Conservation (phyloP, 768 basidiomycete genomes). For the Mycena sanguinolenta region DNA sequence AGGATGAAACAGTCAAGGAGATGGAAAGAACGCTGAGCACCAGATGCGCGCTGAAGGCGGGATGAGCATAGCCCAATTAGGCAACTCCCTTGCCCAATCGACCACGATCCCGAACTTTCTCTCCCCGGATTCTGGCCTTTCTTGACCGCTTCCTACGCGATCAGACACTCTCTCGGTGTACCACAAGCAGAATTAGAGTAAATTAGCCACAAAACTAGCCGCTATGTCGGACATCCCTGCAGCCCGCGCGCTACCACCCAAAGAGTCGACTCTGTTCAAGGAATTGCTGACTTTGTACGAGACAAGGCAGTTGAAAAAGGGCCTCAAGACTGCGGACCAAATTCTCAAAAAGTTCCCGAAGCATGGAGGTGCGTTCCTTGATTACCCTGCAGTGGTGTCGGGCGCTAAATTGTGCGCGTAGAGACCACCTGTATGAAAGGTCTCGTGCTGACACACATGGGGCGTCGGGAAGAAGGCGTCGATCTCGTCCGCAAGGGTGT, state of each 20-base stretch:
- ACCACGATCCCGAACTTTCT: conserved; percentile 1
- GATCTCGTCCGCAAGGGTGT: conserved; percentile 89
- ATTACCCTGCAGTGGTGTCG: too few species aligned
- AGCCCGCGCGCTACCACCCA: conserved; percentile 78
- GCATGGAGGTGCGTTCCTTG: conserved; percentile 87
- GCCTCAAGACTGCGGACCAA: conserved; percentile 89
- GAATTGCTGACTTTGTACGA: conserved; percentile 92
- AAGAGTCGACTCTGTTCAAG: conserved; percentile 89
- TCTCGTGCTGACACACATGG: conserved; percentile 85
- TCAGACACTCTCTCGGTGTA: background rate
- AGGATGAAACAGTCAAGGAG: too few species aligned
- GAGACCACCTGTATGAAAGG: conserved; percentile 99
- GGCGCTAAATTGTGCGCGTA: conserved; percentile 46
- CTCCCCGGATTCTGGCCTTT: background rate
- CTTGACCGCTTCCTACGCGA: background rate
- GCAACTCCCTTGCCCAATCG: conserved; percentile 17
- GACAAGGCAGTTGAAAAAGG: conserved; percentile 88
- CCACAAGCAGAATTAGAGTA: background rate
- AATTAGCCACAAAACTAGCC: background rate
- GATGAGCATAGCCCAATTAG: conserved; percentile 2
- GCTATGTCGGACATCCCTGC: conserved; percentile 44
- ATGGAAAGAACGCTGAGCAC: too few species aligned
- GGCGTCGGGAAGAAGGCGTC: conserved; percentile 83
- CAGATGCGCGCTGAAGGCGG: background rate
- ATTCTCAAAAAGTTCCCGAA: conserved; percentile 97